phyloP scores from a whole-genome alignment of 768 basidiomycete genomes.

The Kwoniella pini region DNA sequence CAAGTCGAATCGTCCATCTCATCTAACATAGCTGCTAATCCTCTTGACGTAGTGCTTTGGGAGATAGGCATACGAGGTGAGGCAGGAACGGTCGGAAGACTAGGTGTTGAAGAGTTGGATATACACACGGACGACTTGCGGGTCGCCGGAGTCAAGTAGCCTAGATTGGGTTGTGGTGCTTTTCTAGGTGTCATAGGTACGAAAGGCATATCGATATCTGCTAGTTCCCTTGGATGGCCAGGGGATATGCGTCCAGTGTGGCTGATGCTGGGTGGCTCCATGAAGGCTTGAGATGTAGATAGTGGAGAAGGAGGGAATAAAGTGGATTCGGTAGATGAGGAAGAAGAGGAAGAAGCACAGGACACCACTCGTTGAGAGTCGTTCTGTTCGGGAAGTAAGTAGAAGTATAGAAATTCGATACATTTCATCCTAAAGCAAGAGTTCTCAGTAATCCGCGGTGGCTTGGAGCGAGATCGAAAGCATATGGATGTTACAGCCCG shows the following conservation, averaged over 20 bases:
- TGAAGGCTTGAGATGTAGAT: slow-evolving; percentile 3
- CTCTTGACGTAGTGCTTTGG: slow-evolving; percentile 13
- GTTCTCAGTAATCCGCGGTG: neutral
- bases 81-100: slow-evolving; percentile 33
- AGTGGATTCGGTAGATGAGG: slow-evolving; percentile 23
- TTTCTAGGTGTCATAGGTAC: slow-evolving; percentile 44
- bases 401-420: slow-evolving; percentile 91
- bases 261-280: neutral
- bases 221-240: neutral
- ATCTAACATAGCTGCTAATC: slow-evolving; percentile 18
- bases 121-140: slow-evolving; percentile 25
- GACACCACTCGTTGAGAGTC: slow-evolving; percentile 21
- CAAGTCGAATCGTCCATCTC: slow-evolving; percentile 9
- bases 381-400: slow-evolving; percentile 73
- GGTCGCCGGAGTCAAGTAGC: slow-evolving; percentile 40
- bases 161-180: slow-evolving; percentile 37
- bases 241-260: neutral
- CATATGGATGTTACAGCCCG: no score
- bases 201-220: slow-evolving; percentile 42
- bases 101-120: slow-evolving; percentile 26
- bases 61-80: slow-evolving; percentile 24
- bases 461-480: no score
- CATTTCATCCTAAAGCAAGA: slow-evolving; percentile 79
- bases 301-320: slow-evolving; percentile 25
- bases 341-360: slow-evolving; percentile 31